Conservation (phyloP, 2,329 filamentous ascomycete species). For the Stylonectria norvegica region DNA sequence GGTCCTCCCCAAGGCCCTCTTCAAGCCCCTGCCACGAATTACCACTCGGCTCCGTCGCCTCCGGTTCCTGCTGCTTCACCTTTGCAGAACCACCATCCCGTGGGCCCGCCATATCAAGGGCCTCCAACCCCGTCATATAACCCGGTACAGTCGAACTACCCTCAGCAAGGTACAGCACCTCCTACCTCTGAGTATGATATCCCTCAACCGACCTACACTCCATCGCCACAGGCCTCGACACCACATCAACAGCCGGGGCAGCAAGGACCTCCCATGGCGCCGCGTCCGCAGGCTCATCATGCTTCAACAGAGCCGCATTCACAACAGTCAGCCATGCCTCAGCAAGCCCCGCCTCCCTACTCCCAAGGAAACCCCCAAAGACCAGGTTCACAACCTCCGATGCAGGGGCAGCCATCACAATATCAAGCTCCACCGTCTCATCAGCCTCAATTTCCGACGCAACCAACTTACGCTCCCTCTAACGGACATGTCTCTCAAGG, state of each 20-base stretch:
- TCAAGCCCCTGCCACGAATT: no score
- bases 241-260: conserved; percentile 12
- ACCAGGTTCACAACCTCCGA: conserved; percentile 13
- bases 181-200: conserved; percentile 14
- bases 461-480: neutral
- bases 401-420: conserved; percentile 9
- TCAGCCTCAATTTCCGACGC: neutral
- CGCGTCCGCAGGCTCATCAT: conserved; percentile 12
- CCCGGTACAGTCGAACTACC: conserved; percentile 6
- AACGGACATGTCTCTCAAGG: neutral
- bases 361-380: conserved; percentile 9
- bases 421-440: conserved; percentile 11
- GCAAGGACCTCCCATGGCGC: conserved; percentile 1
- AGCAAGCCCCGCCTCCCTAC: conserved; percentile 26
- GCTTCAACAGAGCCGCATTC: conserved; percentile 8
- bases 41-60: neutral
- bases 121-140: conserved; percentile 5
- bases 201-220: conserved; percentile 21
- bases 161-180: neutral
- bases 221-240: conserved; percentile 3
- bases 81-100: neutral
- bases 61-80: neutral
- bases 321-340: conserved; percentile 7
- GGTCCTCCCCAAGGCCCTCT: no score
- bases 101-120: neutral